Evolutionary conservation across 208 protist genomes (phyloP).

Genomic region (Herpetomonas samuelpessoai): DNA sequence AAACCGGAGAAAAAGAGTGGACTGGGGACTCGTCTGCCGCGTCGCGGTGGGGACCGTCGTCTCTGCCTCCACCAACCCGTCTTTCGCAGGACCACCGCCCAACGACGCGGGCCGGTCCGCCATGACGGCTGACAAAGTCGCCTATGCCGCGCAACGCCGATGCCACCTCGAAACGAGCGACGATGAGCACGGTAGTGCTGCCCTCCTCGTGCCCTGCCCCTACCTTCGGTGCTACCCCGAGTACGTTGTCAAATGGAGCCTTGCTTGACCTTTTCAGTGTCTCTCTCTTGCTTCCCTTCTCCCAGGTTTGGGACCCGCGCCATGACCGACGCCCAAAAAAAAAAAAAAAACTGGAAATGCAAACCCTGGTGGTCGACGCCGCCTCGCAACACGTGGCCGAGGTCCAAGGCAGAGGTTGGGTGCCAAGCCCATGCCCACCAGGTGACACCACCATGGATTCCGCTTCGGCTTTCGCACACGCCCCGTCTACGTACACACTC

Average conservation of each 20-base stretch:
- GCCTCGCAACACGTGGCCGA: no score
- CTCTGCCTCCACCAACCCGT: neutral
- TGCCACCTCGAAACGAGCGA: slow-evolving; percentile 13
- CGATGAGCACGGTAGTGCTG: neutral
- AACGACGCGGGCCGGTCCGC: slow-evolving; percentile 19
- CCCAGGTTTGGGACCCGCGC: neutral
- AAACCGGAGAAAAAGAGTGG: slow-evolving; percentile 7
- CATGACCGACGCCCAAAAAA: neutral
- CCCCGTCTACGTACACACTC: no score
- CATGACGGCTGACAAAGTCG: slow-evolving; percentile 13
- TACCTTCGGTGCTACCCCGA: slow-evolving; percentile 53
- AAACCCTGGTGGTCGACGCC: neutral
- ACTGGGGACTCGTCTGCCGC: slow-evolving; percentile 56
- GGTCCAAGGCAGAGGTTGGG: no score
- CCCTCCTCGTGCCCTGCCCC: slow-evolving; percentile 23
- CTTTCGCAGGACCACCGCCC: neutral
- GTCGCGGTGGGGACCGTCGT: slow-evolving; percentile 55
- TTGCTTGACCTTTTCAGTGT: slow-evolving; percentile 1
- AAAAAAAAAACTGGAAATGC: neutral
- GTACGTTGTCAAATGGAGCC: slow-evolving; percentile 31
- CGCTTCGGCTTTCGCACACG: no score
- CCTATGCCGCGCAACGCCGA: slow-evolving; percentile 21
- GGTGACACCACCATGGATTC: no score
- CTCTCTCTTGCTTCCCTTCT: neutral
- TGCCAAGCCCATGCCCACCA: no score